Base-by-base conservation (phyloP, 768 basidiomycete genomes). In the Trametes maxima region DNA sequence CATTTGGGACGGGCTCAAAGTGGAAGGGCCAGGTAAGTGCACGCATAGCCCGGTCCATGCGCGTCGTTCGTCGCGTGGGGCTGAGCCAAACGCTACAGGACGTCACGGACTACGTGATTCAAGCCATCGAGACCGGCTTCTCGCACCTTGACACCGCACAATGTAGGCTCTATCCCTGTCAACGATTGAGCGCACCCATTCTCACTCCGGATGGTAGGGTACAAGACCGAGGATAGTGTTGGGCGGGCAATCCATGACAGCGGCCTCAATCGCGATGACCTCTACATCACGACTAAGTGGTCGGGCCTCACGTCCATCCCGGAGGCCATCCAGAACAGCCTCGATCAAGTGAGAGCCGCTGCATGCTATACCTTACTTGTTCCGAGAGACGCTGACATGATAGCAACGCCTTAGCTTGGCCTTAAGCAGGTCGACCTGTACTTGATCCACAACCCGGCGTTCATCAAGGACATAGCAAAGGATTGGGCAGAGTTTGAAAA, bases 381-480 rank as follows among this genome's bases (percentile, higher is more conserved):
- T 22, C 28, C 43, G 36, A 3, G 28, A 8, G 28, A 19, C 3
- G 25, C 39, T n/a, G 49, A 19, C 16, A 24, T 42, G 19, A 51
- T 19, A 17, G 5, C 14, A 39, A 16, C 24, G n/a, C 37, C 33
- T 25, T 64, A 91, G 88, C 81, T 92, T 11, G 84, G 82, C 0
- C 64, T 90, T 13, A 74, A 79, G 52, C 79, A 83, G 37, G 75
- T 92, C 5, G 88, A 92, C 68, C 72, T 92, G 11, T 92, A 91
- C 73, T 82, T 92, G 44, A 82, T 91, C 39, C 89, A 92, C 65
- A 43, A 43, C 3, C 86, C 88, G 1, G 21, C 6, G 0, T 0
- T 62, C 10, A 64, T 79, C 8, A 39, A 36, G 13, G 59, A 70
- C 14, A 79, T 62, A 74, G 79, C 54, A 64, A 63, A 3, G 4